Conservation (phyloP, 768 basidiomycete genomes). For the Cubamyces lactineus region DNA sequence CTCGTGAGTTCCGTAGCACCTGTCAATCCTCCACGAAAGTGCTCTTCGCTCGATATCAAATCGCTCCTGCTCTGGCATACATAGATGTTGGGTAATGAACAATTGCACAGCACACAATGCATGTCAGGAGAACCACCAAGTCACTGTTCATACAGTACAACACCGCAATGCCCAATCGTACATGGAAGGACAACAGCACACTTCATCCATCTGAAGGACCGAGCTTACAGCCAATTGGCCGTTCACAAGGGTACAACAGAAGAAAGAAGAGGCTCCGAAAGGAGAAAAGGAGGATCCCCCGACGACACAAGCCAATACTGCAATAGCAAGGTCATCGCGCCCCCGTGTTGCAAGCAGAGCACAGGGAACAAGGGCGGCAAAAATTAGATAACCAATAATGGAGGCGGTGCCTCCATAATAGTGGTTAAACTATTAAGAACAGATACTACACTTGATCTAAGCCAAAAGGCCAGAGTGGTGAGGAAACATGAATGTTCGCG, state of each 20-base stretch:
- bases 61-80: too few relatives aligned
- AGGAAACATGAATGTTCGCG: constrained; percentile 19
- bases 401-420: constrained; percentile 40
- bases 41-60: too few relatives aligned
- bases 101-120: too few relatives aligned
- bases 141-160: too few relatives aligned
- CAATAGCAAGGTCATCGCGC: constrained; percentile 34
- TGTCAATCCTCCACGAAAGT: too few relatives aligned
- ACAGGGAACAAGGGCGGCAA: constrained; percentile 32
- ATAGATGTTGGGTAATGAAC: too few relatives aligned
- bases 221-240: constrained; percentile 20
- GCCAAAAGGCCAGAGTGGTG: constrained; percentile 64
- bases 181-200: too few relatives aligned
- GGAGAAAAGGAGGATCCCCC: constrained; percentile 26
- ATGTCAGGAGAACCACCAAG: too few relatives aligned
- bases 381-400: constrained; percentile 38
- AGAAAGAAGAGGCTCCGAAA: constrained; percentile 10
- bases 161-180: too few relatives aligned
- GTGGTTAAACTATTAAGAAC: constrained; percentile 59
- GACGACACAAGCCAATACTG: constrained; percentile 35
- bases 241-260: constrained; percentile 14
- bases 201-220: constrained; percentile 20
- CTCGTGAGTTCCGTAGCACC: too few relatives aligned
- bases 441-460: constrained; percentile 81
- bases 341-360: constrained; percentile 34